These are phyloP conservation scores for Stagonosporopsis tanaceti DNA, from an alignment of 2,329 filamentous ascomycete genomes.

Conservation along the genomic window DNA sequence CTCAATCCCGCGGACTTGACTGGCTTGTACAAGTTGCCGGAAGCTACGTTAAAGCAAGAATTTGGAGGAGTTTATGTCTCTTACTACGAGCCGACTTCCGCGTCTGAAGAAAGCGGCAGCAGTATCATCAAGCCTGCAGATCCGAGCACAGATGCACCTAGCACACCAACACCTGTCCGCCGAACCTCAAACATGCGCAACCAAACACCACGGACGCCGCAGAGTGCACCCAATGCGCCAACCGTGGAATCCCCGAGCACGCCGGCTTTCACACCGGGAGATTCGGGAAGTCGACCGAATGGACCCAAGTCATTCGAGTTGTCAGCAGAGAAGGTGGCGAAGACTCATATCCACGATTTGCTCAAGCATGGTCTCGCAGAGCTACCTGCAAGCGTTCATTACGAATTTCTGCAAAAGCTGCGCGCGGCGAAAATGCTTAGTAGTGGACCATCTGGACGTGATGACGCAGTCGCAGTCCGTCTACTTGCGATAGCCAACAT, in stretches of 20 bases:
- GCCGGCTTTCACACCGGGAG: conserved; percentile 48
- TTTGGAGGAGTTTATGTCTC: conserved; percentile 83
- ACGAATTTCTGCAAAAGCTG: conserved; percentile 84
- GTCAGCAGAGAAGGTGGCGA: conserved; percentile 58
- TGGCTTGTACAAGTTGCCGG: conserved; percentile 65
- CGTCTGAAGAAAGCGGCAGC: conserved; percentile 32
- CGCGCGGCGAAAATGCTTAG: conserved; percentile 83
- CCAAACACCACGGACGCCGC: conserved; percentile 62
- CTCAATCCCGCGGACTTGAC: conserved; percentile 71
- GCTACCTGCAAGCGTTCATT: conserved; percentile 76
- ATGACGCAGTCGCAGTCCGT: conserved; percentile 80
- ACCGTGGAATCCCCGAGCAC: conserved; percentile 62
- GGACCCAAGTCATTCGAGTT: conserved; percentile 65
- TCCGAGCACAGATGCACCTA: conserved; percentile 57
- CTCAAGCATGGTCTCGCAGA: conserved; percentile 58
- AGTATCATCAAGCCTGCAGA: conserved; percentile 23
- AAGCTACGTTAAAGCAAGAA: conserved; percentile 68
- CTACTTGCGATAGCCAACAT: conserved; percentile 89
- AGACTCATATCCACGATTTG: conserved; percentile 53
- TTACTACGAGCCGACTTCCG: conserved; percentile 70
- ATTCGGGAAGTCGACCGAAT: conserved; percentile 32
- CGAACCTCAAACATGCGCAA: conserved; percentile 65
- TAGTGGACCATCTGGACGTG: conserved; percentile 70
- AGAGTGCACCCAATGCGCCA: conserved; percentile 30
- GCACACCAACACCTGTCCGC: conserved; percentile 78